Percentiles rank a stretch among this genome's conserved stretches.
These are phyloP conservation scores for Yamadazyma dendronema DNA, from an alignment of 1,139 yeast species.

Conservation along the genomic window DNA sequence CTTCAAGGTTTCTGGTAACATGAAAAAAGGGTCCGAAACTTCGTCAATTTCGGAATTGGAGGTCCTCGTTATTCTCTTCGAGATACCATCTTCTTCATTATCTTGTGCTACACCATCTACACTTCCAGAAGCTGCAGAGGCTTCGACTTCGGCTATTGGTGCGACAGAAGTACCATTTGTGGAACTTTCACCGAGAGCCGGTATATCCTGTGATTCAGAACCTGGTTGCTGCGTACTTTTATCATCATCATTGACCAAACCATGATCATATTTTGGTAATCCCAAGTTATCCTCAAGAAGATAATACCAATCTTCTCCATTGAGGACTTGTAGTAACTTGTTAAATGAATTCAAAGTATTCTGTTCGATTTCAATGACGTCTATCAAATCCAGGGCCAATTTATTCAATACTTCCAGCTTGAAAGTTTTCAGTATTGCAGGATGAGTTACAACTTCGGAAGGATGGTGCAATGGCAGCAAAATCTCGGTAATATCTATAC, in stretches of 20 bases:
- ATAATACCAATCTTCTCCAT: conserved; percentile 83
- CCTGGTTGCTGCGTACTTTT: conserved; percentile 2
- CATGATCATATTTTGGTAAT: conserved; percentile 69
- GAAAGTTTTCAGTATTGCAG: conserved; percentile 67
- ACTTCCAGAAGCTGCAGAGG: conserved; percentile 1
- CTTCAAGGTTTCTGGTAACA: conserved; percentile 34
- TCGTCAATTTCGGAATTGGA: conserved; percentile 19
- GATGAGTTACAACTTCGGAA: conserved; percentile 71
- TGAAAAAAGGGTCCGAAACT: conserved; percentile 38
- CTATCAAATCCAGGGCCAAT: conserved; percentile 71
- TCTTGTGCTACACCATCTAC: conserved; percentile 59
- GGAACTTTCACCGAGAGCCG: conserved; percentile 1
- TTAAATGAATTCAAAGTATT: conserved; percentile 67
- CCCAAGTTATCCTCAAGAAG: conserved; percentile 62
- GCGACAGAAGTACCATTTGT: not conserved
- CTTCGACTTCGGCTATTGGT: not conserved
- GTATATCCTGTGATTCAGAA: not conserved
- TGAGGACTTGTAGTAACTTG: conserved; percentile 68
- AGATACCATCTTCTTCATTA: conserved; percentile 56
- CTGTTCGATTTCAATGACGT: conserved; percentile 78
- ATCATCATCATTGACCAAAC: conserved; percentile 36
- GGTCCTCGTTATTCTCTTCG: conserved; percentile 40
- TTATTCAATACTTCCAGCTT: conserved; percentile 45
- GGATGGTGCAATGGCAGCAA: conserved; percentile 81
- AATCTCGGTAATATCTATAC: conserved; percentile 48